A percentile compares a stretch with the other conserved stretches of the same genome.
These are phyloP conservation scores for Jatropha multifida DNA, from an alignment of 441 rosid genomes.

Conservation along the genomic window DNA sequence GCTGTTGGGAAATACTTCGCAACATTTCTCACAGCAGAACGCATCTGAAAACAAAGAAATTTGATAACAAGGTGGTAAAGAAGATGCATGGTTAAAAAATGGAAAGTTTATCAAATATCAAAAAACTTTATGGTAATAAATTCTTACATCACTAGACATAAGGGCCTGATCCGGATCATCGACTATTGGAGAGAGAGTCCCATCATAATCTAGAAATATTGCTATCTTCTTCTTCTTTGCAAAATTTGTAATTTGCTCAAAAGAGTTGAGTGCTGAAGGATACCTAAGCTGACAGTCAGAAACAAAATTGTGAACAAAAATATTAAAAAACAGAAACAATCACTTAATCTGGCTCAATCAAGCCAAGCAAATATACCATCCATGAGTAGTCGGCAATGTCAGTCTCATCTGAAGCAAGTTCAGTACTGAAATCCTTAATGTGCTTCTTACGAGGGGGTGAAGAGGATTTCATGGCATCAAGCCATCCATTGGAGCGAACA, in stretches of 20 bases:
- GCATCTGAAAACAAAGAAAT: slow-evolving; percentile 61
- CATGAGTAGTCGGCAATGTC: slow-evolving; percentile 62
- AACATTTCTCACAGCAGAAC: slow-evolving; percentile 73
- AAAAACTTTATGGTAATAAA: neutral
- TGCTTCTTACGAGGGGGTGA: slow-evolving; percentile 91
- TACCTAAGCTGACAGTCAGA: slow-evolving; percentile 55
- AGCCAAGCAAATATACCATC: slow-evolving; percentile 51
- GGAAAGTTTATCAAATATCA: neutral
- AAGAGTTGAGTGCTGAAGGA: slow-evolving; percentile 80
- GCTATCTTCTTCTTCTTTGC: slow-evolving; percentile 80
- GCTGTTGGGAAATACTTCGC: slow-evolving; percentile 88
- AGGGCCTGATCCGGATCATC: slow-evolving; percentile 90
- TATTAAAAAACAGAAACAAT: neutral
- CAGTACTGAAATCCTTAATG: slow-evolving; percentile 49
- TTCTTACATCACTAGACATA: slow-evolving; percentile 75
- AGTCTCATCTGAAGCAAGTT: slow-evolving; percentile 54
- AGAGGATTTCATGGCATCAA: slow-evolving; percentile 91
- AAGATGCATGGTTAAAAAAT: neutral
- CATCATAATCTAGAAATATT: slow-evolving; percentile 85
- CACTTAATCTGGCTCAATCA: no score
- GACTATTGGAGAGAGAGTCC: slow-evolving; percentile 94
- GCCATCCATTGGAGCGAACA: slow-evolving; percentile 85
- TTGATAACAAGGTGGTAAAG: neutral
- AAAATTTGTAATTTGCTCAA: slow-evolving; percentile 52
- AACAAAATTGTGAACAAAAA: neutral